Base-by-base conservation (phyloP, 139 green algal genomes). In the Bryopsis sp. region DNA sequence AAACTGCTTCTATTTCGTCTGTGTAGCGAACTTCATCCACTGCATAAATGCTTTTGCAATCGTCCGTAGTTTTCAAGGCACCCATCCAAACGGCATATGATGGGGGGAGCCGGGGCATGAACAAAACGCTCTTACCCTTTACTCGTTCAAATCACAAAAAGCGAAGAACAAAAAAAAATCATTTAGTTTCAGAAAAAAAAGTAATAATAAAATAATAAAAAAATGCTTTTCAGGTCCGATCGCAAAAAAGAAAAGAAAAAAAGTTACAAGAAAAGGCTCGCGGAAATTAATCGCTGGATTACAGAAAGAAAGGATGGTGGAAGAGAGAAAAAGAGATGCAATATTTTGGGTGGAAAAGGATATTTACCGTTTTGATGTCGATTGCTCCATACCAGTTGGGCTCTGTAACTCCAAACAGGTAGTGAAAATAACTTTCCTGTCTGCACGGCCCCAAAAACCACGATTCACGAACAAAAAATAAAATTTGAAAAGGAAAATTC, bases 391-490 rank as follows among this genome's bases (percentile, higher is more conserved):
- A 87, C 58, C 71, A 94, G 70, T 78, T 85, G 29, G 85, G 73
- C 58, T 96, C 88, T 19, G 71, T 70, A n/a, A 95, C 86, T 1
- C 91, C 91, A 83, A 96, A 97, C 54, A 96, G 67, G 79, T 97
- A 90, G 59, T 90, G 75, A 47, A 97, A 89, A 78, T 90, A 97
- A 22, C 76, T 73, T 50, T 96, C 90, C 66, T 95, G 90, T 32
- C 89, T 85, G 75, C 39, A 26, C 19, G 43, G 15, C 11, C 43
- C 11, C 43, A 54, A 19, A 11, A 54, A 26, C 15, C 19, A 54
- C 11, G 43, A 19, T 19, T 19, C 11, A 26, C 43, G 11, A 26
- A 11, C 43, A 54, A 19, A 11, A 54, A 54, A 54, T 54, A 54
- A 54, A 26, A 54, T 54, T 54, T 54, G 43, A 54, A 54, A 54